These are phyloP conservation scores for Lenwebbia sp. DNA, from an alignment of 345 rosid genomes.

Conservation along the genomic window DNA sequence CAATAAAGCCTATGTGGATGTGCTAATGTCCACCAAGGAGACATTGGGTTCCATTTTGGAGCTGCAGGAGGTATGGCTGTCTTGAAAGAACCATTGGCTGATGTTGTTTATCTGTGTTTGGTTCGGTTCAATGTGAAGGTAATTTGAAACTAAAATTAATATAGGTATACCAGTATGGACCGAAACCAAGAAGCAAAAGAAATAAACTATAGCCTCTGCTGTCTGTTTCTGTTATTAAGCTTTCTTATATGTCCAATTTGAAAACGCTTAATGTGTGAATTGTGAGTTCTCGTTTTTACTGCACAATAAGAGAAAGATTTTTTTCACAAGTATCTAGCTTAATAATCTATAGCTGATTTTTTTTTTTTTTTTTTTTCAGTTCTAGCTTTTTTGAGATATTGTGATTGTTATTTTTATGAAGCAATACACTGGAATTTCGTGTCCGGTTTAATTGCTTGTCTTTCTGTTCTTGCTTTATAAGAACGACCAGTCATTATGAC, in stretches of 20 bases:
- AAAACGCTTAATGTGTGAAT: neutral
- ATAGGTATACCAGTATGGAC: neutral
- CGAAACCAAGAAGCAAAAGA: neutral
- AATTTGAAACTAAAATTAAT: neutral
- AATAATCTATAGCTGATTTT: neutral
- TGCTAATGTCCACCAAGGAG: constrained; percentile 52
- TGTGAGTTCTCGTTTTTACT: too few relatives aligned
- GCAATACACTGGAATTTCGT: neutral
- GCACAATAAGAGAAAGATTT: too few relatives aligned
- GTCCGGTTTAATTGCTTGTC: neutral
- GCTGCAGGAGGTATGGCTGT: constrained; percentile 56
- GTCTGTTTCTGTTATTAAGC: neutral
- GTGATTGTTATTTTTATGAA: neutral
- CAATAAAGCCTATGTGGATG: constrained; percentile 44
- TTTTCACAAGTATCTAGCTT: neutral
- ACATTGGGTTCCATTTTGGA: constrained; percentile 65
- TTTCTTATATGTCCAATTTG: neutral
- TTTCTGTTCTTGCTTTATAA: neutral
- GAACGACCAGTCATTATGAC: neutral
- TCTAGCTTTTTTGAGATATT: neutral
- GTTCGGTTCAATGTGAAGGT: neutral
- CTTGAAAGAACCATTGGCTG: neutral
- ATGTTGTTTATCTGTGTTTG: neutral
- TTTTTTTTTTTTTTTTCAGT: neutral
- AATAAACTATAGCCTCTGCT: neutral